Evolutionary conservation across 352 stramenopile genomes (phyloP), one percentile per base, ranked within the genome.

Genomic region (Globisporangium paddicum): DNA sequence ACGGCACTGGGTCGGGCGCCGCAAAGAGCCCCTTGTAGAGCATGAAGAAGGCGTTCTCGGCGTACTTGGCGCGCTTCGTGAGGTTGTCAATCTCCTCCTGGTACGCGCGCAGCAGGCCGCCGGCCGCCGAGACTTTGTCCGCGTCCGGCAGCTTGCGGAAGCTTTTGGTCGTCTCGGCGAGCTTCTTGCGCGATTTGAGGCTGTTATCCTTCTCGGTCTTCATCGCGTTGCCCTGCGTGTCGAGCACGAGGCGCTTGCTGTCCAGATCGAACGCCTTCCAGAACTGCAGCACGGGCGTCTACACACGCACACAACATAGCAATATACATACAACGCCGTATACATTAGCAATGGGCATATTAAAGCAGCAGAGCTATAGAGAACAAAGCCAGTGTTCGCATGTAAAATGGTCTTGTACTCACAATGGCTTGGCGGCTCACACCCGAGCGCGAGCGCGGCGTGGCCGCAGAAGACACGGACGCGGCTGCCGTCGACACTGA

Each of bases 11-110:
- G 67, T 98, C 92, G 0, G 77, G 76, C 14, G 90, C 77, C 37
- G 93, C 89, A 55, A 89, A 92, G 2, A 98, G 64, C 6, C 76
- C 77, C 42, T 96, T 88, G 64, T 96, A 93, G 16, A 98, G 53
- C 48, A 79, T 69, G 49, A 91, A 89, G 72, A 97, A 97, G 18
- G 82, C 74, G 56, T 82, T 91, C 67, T 98, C 95, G 10, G 87
- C 82, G 44, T 83, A 87, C 68, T 98, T 98, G 67, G 90, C 96
- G 42, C 93, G 82, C 35, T 86, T 73, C 3, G 92, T 98, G 28
- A 98, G 71, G 42, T 87, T 84, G 72, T 97, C 90, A 51, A 97
- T 96, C 62, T 97, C 89, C 58, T 97, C 86, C 65, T 97, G 90
- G 62, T 97, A 97, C 37, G 84, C 78, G 16, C 90, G 93, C n/a